Evolutionary conservation across 2,329 filamentous ascomycete species (phyloP).

Genomic region (Nigrograna mackinnonii): DNA sequence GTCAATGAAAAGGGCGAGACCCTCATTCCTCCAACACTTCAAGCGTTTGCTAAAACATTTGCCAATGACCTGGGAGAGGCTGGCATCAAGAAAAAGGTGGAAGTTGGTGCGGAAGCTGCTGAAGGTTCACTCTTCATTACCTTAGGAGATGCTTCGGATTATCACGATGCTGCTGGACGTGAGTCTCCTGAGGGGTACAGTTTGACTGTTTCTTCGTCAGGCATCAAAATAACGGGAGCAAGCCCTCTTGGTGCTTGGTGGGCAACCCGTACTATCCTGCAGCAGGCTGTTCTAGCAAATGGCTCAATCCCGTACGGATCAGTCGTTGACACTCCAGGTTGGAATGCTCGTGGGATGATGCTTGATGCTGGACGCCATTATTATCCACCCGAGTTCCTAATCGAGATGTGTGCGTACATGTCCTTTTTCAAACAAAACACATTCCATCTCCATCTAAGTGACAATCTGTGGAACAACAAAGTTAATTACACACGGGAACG

Average conservation of each 20-base stretch:
- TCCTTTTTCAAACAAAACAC: constrained; percentile 48
- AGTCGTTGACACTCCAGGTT: constrained; percentile 40
- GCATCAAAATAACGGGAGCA: constrained; percentile 39
- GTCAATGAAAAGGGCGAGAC: constrained; percentile 54
- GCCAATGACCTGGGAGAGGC: constrained; percentile 45
- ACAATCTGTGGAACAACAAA: constrained; percentile 46
- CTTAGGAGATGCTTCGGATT: constrained; percentile 20
- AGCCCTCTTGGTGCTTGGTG: constrained; percentile 46
- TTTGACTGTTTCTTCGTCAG: constrained; percentile 33
- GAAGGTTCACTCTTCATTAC: constrained; percentile 45
- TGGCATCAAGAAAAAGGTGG: constrained; percentile 38
- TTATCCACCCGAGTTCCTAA: constrained; percentile 39
- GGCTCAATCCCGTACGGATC: constrained; percentile 25
- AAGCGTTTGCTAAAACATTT: constrained; percentile 50
- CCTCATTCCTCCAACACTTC: constrained; percentile 50
- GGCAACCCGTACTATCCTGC: constrained; percentile 46
- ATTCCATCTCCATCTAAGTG: constrained; percentile 49
- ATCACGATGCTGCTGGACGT: constrained; percentile 49
- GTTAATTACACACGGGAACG: constrained; percentile 53
- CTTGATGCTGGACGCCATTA: constrained; percentile 43
- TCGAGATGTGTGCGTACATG: constrained; percentile 43
- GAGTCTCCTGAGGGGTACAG: constrained; percentile 52
- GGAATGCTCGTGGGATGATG: constrained; percentile 43
- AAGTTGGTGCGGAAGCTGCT: constrained; percentile 34
- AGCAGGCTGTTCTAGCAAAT: constrained; percentile 33